Conservation (phyloP, 805 yeast species). For the Yarrowia sp. region DNA sequence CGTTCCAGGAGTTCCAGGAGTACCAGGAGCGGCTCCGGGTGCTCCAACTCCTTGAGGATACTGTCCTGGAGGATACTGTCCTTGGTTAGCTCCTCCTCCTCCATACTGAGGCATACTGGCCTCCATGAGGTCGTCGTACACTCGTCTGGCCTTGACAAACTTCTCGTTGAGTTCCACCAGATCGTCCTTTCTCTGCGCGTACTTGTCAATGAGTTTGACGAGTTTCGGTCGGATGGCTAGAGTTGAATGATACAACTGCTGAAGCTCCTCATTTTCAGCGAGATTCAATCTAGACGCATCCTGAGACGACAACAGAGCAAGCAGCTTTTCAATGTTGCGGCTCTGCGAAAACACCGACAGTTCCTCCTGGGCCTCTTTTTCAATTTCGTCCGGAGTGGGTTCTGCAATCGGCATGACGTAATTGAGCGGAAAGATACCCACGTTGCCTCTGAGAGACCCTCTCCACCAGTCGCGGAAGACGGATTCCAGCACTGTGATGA, state of each 20-base stretch:
- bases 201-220: slow-evolving; percentile 72
- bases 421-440: slow-evolving; percentile 89
- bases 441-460: slow-evolving; percentile 75
- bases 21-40: not conserved
- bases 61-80: not conserved
- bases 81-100: not conserved
- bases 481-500: slow-evolving; percentile 80
- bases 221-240: slow-evolving; percentile 72
- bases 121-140: slow-evolving; percentile 69
- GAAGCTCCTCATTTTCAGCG: slow-evolving; percentile 63
- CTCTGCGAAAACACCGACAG: slow-evolving; percentile 51
- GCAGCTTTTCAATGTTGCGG: slow-evolving; percentile 65
- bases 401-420: slow-evolving; percentile 79
- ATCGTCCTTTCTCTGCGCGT: slow-evolving; percentile 75
- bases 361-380: slow-evolving; percentile 52
- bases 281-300: slow-evolving; percentile 39
- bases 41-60: not conserved
- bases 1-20: not conserved
- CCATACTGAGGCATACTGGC: slow-evolving; percentile 39
- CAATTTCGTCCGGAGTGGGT: slow-evolving; percentile 59
- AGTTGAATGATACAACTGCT: slow-evolving; percentile 66
- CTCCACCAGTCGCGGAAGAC: slow-evolving; percentile 96
- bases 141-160: slow-evolving; percentile 62
- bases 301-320: slow-evolving; percentile 51
- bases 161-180: slow-evolving; percentile 67